Evolutionary conservation across 2,329 filamentous ascomycete species (phyloP).

Genomic region (Aspergillus viridinutans): DNA sequence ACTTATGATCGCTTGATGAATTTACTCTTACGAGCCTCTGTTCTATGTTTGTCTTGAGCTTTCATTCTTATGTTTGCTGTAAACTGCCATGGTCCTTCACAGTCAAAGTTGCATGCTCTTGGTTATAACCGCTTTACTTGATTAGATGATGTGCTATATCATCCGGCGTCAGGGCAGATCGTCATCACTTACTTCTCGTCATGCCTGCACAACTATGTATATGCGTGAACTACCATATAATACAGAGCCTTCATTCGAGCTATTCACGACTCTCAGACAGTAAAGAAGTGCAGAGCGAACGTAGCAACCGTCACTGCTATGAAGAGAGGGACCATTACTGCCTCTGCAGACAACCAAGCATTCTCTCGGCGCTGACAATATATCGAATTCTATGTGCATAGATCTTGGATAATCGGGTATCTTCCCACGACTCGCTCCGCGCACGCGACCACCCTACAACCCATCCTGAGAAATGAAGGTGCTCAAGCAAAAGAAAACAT

Average conservation of each 20-base stretch:
- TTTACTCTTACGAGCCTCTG: neutral
- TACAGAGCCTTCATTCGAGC: neutral
- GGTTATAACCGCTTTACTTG: neutral
- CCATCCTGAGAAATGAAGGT: neutral
- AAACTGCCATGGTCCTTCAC: neutral
- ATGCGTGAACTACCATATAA: neutral
- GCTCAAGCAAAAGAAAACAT: constrained; percentile 1
- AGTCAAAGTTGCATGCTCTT: constrained; percentile 1
- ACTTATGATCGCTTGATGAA: neutral
- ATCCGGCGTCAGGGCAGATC: constrained; percentile 12
- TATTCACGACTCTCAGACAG: neutral
- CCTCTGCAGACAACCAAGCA: neutral
- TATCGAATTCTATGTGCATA: constrained; percentile 6
- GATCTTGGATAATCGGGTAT: constrained; percentile 13
- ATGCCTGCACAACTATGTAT: constrained; percentile 1
- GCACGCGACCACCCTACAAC: neutral
- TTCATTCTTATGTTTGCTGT: constrained; percentile 1
- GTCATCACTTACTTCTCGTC: neutral
- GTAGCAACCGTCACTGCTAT: neutral
- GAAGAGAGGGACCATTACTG: no score
- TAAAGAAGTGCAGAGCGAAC: neutral
- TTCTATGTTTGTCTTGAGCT: neutral
- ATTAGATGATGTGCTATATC: constrained; percentile 2
- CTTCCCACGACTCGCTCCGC: constrained; percentile 3
- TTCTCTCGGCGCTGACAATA: neutral